These are phyloP conservation scores for Boechera stricta DNA, from an alignment of 345 rosid species.

Conservation along the genomic window DNA sequence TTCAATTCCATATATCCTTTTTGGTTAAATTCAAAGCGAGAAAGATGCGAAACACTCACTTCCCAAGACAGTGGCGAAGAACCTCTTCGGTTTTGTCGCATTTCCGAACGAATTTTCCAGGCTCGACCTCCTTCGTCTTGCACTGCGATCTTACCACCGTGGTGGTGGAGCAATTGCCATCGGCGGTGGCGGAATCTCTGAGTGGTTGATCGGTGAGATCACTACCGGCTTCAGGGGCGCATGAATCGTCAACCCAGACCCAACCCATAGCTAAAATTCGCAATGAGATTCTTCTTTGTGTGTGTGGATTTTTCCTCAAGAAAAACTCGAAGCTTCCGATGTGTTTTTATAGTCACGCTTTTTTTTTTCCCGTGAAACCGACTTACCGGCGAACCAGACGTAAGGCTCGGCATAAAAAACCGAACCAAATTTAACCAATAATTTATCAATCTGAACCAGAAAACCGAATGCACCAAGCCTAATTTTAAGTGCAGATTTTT, in stretches of 20 bases:
- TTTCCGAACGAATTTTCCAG: constrained; percentile 80
- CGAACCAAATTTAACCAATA: neutral
- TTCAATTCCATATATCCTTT: neutral
- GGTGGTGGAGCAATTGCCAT: constrained; percentile 61
- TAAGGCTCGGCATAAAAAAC: neutral
- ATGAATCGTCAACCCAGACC: constrained; percentile 63
- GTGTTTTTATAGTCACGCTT: neutral
- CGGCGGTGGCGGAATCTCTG: constrained; percentile 36
- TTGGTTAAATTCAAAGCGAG: neutral
- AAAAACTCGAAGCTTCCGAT: neutral
- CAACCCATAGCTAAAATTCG: constrained; percentile 57
- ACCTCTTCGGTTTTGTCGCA: constrained; percentile 87
- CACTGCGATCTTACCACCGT: constrained; percentile 73
- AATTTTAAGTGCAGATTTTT: too few relatives aligned
- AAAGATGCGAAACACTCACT: constrained; percentile 45
- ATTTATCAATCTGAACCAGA: neutral
- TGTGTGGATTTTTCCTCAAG: constrained; percentile 29
- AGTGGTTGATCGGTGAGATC: constrained; percentile 24
- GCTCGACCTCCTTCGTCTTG: constrained; percentile 90
- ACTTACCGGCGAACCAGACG: neutral
- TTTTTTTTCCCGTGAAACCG: constrained; percentile 23
- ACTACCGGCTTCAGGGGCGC: constrained; percentile 28
- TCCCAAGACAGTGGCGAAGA: constrained; percentile 74
- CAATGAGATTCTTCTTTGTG: constrained; percentile 27
- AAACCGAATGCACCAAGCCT: neutral